Evolutionary conservation across 306 rosid species (phyloP), one percentile per base, ranked within the genome.

Genomic region (Oxytropis ochrocephala): DNA sequence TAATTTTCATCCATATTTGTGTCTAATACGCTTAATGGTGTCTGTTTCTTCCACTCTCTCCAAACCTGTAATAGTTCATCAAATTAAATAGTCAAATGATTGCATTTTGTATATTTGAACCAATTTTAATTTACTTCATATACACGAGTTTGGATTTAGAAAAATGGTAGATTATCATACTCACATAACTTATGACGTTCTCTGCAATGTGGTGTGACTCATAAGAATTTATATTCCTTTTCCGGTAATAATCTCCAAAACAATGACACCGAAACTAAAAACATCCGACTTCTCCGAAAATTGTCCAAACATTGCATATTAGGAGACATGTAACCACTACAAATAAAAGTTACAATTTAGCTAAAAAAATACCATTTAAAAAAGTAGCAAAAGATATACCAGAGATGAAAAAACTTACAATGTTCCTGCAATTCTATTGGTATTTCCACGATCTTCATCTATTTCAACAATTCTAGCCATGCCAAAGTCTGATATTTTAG

Each of bases 401-500:
- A 11, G 14, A 18, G 0, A 4, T 2, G 6, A 30, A 30, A 19
- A 27, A 72, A 63, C 80, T 64, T 83, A 77, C 82, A 39, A 74
- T 14, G 87, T 83, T 1, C 82, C 87, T 0, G 62, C 80, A 38
- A 83, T 73, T 74, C 69, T 77, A 6, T 16, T 1, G 0, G 84
- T 80, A 1, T 19, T 74, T 44, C 30, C 78, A 11, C 18, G 44
- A 8, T 4, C 49, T 59, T 77, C 47, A 54, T 77, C 75, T 8
- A n/a, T 56, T 13, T 3, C 38, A 39, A 73, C 54, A 47, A 83
- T 77, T 36, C 52, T 77, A 0, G 80, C 85, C 70, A 77, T 64
- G 0, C 87, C 85, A 77, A 83, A 83, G 54, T 83, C 80, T 6
- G 80, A 80, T 0, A 83, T 80, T 74, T 83, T 83, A 1, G 76